These are phyloP conservation scores for Phytophthora macrochlamydospora DNA, from an alignment of 352 stramenopile genomes.

Conservation along the genomic window DNA sequence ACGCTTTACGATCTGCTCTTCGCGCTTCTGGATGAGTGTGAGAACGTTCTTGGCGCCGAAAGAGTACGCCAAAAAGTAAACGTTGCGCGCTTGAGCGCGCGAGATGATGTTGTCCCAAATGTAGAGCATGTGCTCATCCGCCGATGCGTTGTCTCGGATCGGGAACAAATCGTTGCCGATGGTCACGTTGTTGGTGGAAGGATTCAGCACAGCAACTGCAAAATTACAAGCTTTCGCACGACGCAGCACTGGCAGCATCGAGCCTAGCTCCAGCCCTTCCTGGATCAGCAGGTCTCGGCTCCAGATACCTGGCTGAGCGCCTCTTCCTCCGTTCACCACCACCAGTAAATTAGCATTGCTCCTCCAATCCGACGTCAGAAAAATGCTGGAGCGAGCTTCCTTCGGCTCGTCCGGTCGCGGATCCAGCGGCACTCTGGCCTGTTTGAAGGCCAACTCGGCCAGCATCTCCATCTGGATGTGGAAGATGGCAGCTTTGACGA, in stretches of 20 bases:
- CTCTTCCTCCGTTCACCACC: slow-evolving; percentile 72
- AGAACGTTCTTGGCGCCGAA: slow-evolving; percentile 74
- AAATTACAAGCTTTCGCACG: slow-evolving; percentile 49
- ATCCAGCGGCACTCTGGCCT: slow-evolving; percentile 71
- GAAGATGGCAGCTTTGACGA: slow-evolving; percentile 84
- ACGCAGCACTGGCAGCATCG: slow-evolving; percentile 76
- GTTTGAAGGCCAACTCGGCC: slow-evolving; percentile 75
- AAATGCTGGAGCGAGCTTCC: slow-evolving; percentile 76
- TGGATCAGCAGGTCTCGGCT: slow-evolving; percentile 78
- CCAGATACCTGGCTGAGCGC: slow-evolving; percentile 79
- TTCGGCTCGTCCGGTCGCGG: slow-evolving; percentile 62
- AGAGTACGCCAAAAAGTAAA: slow-evolving; percentile 75
- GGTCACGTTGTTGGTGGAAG: slow-evolving; percentile 76
- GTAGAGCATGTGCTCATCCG: slow-evolving; percentile 76
- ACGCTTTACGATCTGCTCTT: slow-evolving; percentile 57
- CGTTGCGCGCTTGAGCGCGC: slow-evolving; percentile 56
- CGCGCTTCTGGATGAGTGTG: slow-evolving; percentile 66
- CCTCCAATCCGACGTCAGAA: slow-evolving; percentile 74
- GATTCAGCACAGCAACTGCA: slow-evolving; percentile 70
- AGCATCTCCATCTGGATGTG: slow-evolving; percentile 89
- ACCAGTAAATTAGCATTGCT: slow-evolving; percentile 63
- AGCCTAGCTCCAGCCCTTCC: slow-evolving; percentile 75
- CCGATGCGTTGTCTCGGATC: slow-evolving; percentile 63
- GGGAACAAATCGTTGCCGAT: slow-evolving; percentile 54
- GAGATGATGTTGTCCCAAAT: slow-evolving; percentile 81